Base-by-base conservation (phyloP, 2,329 filamentous ascomycete species). In the Sclerotinia sclerotiorum region DNA sequence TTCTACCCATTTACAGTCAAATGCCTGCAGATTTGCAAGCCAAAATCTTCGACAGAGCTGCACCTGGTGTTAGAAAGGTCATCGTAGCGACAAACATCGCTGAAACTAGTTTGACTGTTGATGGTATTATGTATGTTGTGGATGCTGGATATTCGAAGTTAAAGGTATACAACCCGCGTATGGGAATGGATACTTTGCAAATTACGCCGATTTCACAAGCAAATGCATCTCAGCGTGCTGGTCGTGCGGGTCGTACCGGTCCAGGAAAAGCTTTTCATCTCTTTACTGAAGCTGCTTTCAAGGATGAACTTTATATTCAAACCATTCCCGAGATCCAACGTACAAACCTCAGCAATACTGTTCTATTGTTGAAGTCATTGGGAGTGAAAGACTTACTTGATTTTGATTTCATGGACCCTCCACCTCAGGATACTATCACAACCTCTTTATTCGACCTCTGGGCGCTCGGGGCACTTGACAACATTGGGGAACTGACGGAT, bases 361-460 rank as follows among this genome's bases (percentile, higher is more conserved):
- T 99, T 3, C 84, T 99, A 19, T 87, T 99, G 61, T 85, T 99
- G 58, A 99, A 99, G 77, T 97, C 93, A 0, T 85, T 99, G 0
- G 95, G 95, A 0, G 94, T 99, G 24, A 94, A 92, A 76, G 94
- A 99, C 73, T 83, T 99, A 13, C 81, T 99, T 0, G 94, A 99
- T 78, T 99, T 99, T 76, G 93, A 98, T 78, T 99, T 99, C 75
- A 98, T 99, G 94, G 95, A 99, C 74, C 95, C 95, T 1, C 95
- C 95, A 8, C 95, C 95, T 0, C 95, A 99, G 80, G 96, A 99
- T 76, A 97, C 94, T 0, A 98, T 99, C 73, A 94, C 93, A 0
- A 99, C 95, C 0, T 97, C 94, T 4, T 88, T 99, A 48, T 99
- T 98, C 80, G 95, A 99, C 75, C 87, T 99, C 0, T 99, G 95